Evolutionary conservation across 371 early-diverging fungal genomes (phyloP), one percentile per base, ranked within the genome.

Genomic region (Mortierella sp.): DNA sequence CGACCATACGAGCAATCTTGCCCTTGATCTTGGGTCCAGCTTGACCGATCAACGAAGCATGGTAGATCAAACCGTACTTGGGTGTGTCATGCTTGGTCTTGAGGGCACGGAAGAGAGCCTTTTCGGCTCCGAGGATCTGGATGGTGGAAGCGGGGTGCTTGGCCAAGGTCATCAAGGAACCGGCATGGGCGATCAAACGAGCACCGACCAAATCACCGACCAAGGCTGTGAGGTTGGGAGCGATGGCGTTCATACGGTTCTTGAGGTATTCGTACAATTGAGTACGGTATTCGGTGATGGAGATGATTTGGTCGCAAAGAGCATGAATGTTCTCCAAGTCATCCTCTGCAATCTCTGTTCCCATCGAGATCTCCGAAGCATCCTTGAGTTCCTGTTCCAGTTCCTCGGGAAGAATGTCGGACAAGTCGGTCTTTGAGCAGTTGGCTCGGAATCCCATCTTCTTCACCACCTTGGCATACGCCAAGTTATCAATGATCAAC

Each of bases 101-200:
- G 70, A 98, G 81, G 10, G 98, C 97, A 67, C 96, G 90, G 85
- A 96, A 96, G 47, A 97, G 89, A 24, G 97, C 97, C 89, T 98
- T 98, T 85, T 98, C 98, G 54, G 99, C 97, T 80, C 99, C 99
- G 24, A 97, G 88, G 54, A 98, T 95, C 87, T 98, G 99, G 57
- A 98, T 90, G 60, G 98, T 97, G 55, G 95, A 94, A 37, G 96
- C 95, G 55, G 97, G 96, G 79, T 91, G 88, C 86, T 96, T 96
- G 79, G 95, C 91, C 56, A 98, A 84, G 70, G 90, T 93, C 84
- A 92, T 91, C 68, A 97, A 82, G 50, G 95, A 94, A 69, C 97
- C 97, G 54, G 96, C 95, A 60, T 95, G 95, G 47, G 95, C 85
- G 70, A 96, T 95, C 67, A 97, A 83, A 67, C 95, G 90, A 54